phyloP scores from a whole-genome alignment of 495 filamentous ascomycete genomes.

The Annulohypoxylon nitens region DNA sequence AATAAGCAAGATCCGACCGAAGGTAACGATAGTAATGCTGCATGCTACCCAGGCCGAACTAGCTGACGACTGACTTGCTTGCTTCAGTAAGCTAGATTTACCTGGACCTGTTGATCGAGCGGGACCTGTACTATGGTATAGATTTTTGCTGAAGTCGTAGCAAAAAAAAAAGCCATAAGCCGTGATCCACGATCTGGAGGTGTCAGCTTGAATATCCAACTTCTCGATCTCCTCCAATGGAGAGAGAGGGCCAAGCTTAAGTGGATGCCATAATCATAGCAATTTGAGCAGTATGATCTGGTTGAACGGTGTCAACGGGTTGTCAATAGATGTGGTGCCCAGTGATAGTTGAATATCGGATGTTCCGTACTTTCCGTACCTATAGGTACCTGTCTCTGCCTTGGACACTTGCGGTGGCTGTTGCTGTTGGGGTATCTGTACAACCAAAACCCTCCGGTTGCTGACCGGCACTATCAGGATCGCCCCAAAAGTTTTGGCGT shows the following conservation, averaged over 20 bases:
- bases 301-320: constrained; percentile 2
- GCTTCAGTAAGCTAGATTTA: constrained; percentile 1
- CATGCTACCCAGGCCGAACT: constrained; percentile 10
- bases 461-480: constrained; percentile 32
- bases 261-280: not conserved
- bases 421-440: constrained; percentile 49
- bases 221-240: constrained; percentile 9
- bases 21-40: constrained; percentile 12
- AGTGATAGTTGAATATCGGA: constrained; percentile 15
- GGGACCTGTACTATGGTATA: not conserved
- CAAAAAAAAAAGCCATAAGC: not conserved
- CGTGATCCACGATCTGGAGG: constrained; percentile 6
- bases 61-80: constrained; percentile 17
- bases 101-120: not conserved
- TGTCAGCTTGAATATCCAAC: constrained; percentile 27
- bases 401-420: constrained; percentile 18
- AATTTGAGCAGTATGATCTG: not conserved
- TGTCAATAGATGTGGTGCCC: constrained; percentile 2
- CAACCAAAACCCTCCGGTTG: constrained; percentile 28
- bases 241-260: not conserved
- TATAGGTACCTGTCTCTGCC: constrained; percentile 18
- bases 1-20: constrained; percentile 28
- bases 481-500: constrained; percentile 46
- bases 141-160: not conserved
- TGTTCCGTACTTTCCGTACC: not conserved